These are phyloP conservation scores for Trametes cingulata DNA, from an alignment of 768 basidiomycete genomes.

Conservation along the genomic window DNA sequence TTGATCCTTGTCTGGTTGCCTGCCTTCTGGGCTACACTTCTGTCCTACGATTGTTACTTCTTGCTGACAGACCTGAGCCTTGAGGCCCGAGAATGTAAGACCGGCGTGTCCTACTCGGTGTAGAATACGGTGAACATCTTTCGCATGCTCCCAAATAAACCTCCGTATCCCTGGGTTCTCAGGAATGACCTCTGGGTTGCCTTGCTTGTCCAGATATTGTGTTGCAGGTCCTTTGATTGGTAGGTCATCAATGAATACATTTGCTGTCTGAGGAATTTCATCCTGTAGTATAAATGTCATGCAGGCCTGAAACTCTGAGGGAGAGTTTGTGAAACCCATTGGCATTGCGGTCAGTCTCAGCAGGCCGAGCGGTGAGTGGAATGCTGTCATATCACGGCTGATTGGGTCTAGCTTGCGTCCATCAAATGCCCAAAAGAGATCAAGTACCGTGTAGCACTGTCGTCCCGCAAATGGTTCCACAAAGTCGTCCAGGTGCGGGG, in stretches of 20 bases:
- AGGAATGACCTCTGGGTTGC: conserved; percentile 5
- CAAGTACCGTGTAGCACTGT: conserved; percentile 16
- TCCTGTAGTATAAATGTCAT: conserved; percentile 25
- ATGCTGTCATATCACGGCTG: conserved; percentile 21
- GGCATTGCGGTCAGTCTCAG: conserved; percentile 18
- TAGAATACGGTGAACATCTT: conserved; percentile 22
- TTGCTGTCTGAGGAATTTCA: conserved; percentile 26
- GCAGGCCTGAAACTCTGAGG: conserved; percentile 24
- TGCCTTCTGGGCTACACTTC: conserved; percentile 11
- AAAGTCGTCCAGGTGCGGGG: conserved; percentile 37
- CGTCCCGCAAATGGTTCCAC: conserved; percentile 26
- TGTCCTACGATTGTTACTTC: conserved; percentile 14
- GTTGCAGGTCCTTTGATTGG: conserved; percentile 24
- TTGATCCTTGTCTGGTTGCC: conserved; percentile 14
- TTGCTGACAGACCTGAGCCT: conserved; percentile 1
- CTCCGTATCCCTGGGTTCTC: conserved; percentile 20
- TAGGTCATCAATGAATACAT: conserved; percentile 29
- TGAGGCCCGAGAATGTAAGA: conserved; percentile 15
- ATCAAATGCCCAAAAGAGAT: conserved; percentile 22
- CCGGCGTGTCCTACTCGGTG: conserved; percentile 18
- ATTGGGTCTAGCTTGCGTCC: conserved; percentile 6
- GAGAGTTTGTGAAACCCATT: conserved; percentile 26
- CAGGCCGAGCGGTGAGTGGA: conserved; percentile 19
- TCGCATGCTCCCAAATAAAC: conserved; percentile 26
- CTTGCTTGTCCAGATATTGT: conserved; percentile 11